These are phyloP conservation scores for Scleroderma bovista DNA, from an alignment of 768 basidiomycete species.

Conservation along the genomic window DNA sequence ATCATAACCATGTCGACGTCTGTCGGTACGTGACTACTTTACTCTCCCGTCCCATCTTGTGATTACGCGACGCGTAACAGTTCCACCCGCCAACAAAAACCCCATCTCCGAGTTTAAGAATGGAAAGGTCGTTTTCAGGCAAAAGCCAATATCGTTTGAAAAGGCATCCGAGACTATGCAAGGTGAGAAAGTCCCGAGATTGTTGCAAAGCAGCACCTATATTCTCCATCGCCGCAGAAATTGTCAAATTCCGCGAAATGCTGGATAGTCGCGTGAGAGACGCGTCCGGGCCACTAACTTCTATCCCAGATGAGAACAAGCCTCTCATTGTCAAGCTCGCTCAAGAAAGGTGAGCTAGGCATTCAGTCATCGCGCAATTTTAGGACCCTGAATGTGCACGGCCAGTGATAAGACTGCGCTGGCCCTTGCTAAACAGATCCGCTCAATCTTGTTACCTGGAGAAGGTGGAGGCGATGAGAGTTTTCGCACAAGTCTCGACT, in stretches of 20 bases:
- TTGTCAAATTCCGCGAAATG: constrained; percentile 72
- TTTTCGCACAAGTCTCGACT: constrained; percentile 28
- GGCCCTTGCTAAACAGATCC: constrained; percentile 63
- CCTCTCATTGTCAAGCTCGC: constrained; percentile 77
- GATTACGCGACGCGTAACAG: constrained; percentile 23
- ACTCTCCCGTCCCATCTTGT: not conserved
- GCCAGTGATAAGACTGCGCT: constrained; percentile 66
- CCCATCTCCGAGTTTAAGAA: constrained; percentile 63
- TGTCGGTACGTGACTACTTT: constrained; percentile 12
- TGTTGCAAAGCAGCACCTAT: not conserved
- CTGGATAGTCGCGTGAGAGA: constrained; percentile 48
- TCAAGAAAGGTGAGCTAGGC: constrained; percentile 68
- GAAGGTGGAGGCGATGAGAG: constrained; percentile 49
- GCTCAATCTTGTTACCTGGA: constrained; percentile 60
- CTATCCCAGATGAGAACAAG: constrained; percentile 62
- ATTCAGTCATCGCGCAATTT: not conserved
- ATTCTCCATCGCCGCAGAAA: constrained; percentile 41
- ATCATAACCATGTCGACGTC: constrained; percentile 5
- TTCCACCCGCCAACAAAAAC: constrained; percentile 35
- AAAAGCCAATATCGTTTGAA: constrained; percentile 69
- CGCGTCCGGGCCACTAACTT: constrained; percentile 44
- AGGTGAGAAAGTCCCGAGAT: constrained; percentile 39
- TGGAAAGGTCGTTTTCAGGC: constrained; percentile 70
- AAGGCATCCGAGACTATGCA: constrained; percentile 79
- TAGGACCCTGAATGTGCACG: constrained; percentile 6